Evolutionary conservation across 148 eudicot species (phyloP).

Genomic region (Simmondsia chinensis): DNA sequence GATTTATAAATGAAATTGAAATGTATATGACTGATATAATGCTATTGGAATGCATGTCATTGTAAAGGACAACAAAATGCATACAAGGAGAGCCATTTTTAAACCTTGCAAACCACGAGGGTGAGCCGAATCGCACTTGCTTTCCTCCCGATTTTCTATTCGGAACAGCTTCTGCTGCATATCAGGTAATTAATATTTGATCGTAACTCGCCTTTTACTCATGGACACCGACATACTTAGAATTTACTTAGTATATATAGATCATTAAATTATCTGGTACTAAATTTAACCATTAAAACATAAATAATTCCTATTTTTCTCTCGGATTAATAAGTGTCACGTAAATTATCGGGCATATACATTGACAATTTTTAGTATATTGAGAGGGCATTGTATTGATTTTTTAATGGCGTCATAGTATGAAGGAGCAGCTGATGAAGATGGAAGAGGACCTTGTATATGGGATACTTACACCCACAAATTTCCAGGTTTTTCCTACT

Average conservation of each 20-base stretch:
- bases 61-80: too few species aligned
- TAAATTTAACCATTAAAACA: too few species aligned
- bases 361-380: not conserved
- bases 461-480: constrained; percentile 32
- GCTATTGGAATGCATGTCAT: too few species aligned
- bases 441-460: constrained; percentile 25
- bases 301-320: too few species aligned
- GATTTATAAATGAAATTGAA: too few species aligned
- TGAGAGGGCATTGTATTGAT: not conserved
- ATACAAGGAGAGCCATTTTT: too few species aligned
- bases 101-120: too few species aligned
- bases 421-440: constrained; percentile 32
- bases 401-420: constrained; percentile 11
- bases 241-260: too few species aligned
- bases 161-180: constrained; percentile 29
- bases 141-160: constrained; percentile 20
- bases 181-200: constrained; percentile 27
- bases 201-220: not conserved
- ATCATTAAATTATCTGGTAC: too few species aligned
- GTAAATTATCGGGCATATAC: too few species aligned
- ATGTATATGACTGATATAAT: too few species aligned
- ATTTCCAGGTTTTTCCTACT: constrained; percentile 14
- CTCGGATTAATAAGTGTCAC: too few species aligned
- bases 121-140: constrained; percentile 16
- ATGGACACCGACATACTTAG: not conserved